These are phyloP conservation scores for Elasticomyces elasticus DNA, from an alignment of 495 filamentous ascomycete species.

Conservation along the genomic window DNA sequence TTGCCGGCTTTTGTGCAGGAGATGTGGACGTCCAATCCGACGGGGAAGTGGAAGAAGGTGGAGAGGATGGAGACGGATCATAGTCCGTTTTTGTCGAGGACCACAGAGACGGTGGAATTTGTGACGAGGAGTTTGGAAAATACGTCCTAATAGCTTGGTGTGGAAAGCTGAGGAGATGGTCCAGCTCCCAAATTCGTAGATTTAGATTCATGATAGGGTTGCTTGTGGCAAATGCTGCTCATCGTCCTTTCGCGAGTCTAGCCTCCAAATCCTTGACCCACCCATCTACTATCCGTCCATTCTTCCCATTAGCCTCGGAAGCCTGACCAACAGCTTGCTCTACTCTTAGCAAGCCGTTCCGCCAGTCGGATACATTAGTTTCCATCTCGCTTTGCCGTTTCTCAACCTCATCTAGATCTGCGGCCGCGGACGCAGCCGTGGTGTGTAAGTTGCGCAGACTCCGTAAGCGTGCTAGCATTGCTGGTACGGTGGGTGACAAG, in stretches of 20 bases:
- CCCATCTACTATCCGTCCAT: constrained; percentile 68
- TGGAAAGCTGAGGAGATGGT: no score
- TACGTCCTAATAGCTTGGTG: neutral
- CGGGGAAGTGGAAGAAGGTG: constrained; percentile 7
- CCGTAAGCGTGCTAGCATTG: constrained; percentile 73
- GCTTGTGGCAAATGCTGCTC: no score
- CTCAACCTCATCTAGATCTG: constrained; percentile 66
- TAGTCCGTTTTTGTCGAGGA: constrained; percentile 4
- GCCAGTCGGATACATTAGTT: constrained; percentile 76
- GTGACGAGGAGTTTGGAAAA: constrained; percentile 5
- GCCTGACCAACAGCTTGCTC: constrained; percentile 61
- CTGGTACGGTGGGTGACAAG: constrained; percentile 72
- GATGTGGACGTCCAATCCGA: neutral
- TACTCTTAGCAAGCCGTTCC: constrained; percentile 66
- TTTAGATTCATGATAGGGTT: no score
- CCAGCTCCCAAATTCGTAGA: no score
- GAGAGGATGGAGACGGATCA: constrained; percentile 1
- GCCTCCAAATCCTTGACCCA: constrained; percentile 85
- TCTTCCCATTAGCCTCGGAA: constrained; percentile 58
- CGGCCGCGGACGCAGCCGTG: constrained; percentile 75
- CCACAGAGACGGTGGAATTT: constrained; percentile 5
- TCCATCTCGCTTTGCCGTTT: constrained; percentile 72
- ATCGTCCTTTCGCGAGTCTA: constrained; percentile 10
- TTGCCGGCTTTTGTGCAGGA: neutral
- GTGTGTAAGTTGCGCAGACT: constrained; percentile 78